Conservation (phyloP, 352 stramenopile genomes). For the Globisporangium sylvaticum region DNA sequence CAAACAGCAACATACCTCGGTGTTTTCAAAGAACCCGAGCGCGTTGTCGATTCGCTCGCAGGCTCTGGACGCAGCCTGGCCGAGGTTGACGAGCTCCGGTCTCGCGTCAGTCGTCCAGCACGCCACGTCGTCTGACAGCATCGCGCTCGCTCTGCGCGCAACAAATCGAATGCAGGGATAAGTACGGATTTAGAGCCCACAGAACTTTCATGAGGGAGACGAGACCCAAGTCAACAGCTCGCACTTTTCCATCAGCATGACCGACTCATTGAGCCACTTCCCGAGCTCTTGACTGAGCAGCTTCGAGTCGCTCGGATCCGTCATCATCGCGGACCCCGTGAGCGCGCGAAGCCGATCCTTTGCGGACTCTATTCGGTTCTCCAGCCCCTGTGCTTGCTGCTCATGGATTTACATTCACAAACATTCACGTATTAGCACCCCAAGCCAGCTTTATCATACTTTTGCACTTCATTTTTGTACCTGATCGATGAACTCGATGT, state of each 20-base stretch:
- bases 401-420: not conserved
- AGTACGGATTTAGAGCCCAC: not conserved
- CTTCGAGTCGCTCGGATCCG: slow-evolving; percentile 15
- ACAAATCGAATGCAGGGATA: not conserved
- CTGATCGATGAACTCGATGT: slow-evolving; percentile 14
- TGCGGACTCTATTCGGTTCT: slow-evolving; percentile 16
- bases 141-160: slow-evolving; percentile 20
- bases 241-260: slow-evolving; percentile 29
- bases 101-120: slow-evolving; percentile 17
- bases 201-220: not conserved
- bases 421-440: not conserved
- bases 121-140: slow-evolving; percentile 31
- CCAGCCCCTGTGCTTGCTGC: slow-evolving; percentile 18
- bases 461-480: not conserved
- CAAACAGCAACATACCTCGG: slow-evolving; percentile 18
- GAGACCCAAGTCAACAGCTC: not conserved
- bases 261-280: slow-evolving; percentile 20
- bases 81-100: slow-evolving; percentile 27
- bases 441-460: not conserved
- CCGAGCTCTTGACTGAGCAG: slow-evolving; percentile 28
- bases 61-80: slow-evolving; percentile 19
- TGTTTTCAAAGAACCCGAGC: slow-evolving; percentile 33
- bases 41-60: slow-evolving; percentile 30
- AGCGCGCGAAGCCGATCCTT: slow-evolving; percentile 13
- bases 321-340: not conserved